Conservation (phyloP, 73 alveolate genomes). For the Diophrys sp. region DNA sequence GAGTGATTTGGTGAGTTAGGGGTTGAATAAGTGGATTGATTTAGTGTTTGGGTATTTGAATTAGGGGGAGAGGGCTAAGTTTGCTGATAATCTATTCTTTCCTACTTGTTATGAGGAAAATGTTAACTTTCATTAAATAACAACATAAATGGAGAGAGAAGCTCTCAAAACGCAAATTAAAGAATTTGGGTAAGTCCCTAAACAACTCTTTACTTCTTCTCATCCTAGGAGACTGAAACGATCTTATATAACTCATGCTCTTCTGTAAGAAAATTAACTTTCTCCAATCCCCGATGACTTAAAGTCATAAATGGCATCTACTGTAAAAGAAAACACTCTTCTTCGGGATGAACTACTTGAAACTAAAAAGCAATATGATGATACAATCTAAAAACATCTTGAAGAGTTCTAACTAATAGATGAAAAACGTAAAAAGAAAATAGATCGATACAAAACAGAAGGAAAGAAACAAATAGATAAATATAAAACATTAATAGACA, state of each 20-base stretch:
- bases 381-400: slow-evolving; percentile 9
- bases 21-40: slow-evolving; percentile 93
- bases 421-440: background rate
- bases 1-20: slow-evolving; percentile 82
- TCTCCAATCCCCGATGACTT: background rate
- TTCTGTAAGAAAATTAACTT: background rate
- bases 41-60: slow-evolving; percentile 90
- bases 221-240: slow-evolving; percentile 65
- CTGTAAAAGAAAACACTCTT: background rate
- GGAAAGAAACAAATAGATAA: slow-evolving; percentile 10
- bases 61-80: slow-evolving; percentile 82
- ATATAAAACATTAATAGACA: slow-evolving; percentile 11
- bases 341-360: background rate
- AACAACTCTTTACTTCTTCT: slow-evolving; percentile 74
- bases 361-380: slow-evolving; percentile 16
- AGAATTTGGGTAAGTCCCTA: slow-evolving; percentile 95
- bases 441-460: slow-evolving; percentile 16
- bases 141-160: slow-evolving; percentile 58
- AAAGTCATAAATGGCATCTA: background rate
- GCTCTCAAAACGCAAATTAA: slow-evolving; percentile 82
- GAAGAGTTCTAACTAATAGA: slow-evolving; percentile 24
- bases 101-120: slow-evolving; percentile 88
- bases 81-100: slow-evolving; percentile 80
- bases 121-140: slow-evolving; percentile 71
- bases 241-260: background rate